Conservation (phyloP, 352 stramenopile species). For the Globisporangium ultimum region DNA sequence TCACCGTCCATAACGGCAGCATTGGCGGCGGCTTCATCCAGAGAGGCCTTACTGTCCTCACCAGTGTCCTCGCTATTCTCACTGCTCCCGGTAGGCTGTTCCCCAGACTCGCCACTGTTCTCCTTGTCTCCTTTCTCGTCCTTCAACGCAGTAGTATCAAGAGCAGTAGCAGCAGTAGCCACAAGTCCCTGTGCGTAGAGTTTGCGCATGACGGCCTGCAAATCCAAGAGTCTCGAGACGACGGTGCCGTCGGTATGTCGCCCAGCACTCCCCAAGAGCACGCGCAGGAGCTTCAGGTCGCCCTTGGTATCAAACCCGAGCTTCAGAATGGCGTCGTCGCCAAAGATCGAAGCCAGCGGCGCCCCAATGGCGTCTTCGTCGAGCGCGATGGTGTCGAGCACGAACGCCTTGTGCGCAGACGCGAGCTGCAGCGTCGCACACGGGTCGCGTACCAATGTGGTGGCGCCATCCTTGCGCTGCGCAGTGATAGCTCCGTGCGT, state of each 20-base stretch:
- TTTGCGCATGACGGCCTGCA: slow-evolving; percentile 47
- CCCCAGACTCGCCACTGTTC: slow-evolving; percentile 7
- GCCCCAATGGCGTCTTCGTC: slow-evolving; percentile 18
- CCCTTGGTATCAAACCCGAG: slow-evolving; percentile 68
- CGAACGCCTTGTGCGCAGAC: slow-evolving; percentile 51
- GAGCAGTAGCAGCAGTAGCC: background rate
- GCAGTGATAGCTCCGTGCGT: slow-evolving; percentile 14
- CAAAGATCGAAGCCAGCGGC: slow-evolving; percentile 41
- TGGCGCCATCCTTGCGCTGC: background rate
- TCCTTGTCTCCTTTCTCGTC: slow-evolving; percentile 6
- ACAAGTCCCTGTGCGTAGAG: slow-evolving; percentile 17
- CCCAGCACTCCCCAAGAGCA: slow-evolving; percentile 25
- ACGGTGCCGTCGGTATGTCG: slow-evolving; percentile 13
- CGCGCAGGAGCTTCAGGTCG: slow-evolving; percentile 54
- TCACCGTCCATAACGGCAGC: slow-evolving; percentile 6
- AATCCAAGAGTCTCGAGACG: slow-evolving; percentile 50
- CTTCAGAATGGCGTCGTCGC: slow-evolving; percentile 48
- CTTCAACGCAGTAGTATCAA: background rate
- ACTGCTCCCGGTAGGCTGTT: too few relatives aligned
- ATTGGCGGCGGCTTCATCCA: background rate
- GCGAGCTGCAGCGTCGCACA: slow-evolving; percentile 70
- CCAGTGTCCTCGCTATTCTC: slow-evolving; percentile 1
- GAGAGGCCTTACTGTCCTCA: too few relatives aligned
- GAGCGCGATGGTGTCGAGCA: slow-evolving; percentile 61
- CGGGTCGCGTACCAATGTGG: slow-evolving; percentile 13